Percentiles rank a stretch among this genome's conserved stretches.
Conservation (phyloP, 2,329 filamentous ascomycete genomes). For the Sphaerulina musiva region DNA sequence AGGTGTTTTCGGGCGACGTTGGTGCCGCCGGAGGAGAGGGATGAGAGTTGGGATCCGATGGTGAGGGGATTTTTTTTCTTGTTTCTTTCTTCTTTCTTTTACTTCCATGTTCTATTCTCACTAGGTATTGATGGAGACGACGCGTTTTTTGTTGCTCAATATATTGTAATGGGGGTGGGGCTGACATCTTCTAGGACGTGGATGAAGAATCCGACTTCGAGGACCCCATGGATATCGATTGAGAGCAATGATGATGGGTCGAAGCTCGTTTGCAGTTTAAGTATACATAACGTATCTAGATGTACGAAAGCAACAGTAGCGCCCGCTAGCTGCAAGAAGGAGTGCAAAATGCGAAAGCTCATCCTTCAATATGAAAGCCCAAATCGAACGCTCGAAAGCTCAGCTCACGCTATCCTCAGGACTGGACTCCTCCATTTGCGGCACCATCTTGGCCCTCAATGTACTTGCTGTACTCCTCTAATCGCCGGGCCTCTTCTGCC, state of each 20-base stretch:
- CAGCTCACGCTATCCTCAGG: background rate
- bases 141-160: background rate
- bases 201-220: conserved; percentile 24
- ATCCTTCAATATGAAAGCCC: too few species aligned
- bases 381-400: background rate
- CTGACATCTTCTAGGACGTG: conserved; percentile 15
- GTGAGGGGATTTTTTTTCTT: conserved; percentile 15
- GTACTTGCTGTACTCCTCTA: conserved; percentile 24
- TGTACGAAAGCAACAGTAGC: too few species aligned
- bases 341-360: too few species aligned
- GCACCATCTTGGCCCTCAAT: conserved; percentile 10
- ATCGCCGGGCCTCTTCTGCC: conserved; percentile 19
- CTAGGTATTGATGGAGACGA: too few species aligned
- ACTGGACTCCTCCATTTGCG: background rate
- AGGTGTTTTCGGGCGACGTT: conserved; percentile 27
- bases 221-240: conserved; percentile 30
- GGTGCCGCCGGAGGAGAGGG: conserved; percentile 26
- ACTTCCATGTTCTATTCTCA: too few species aligned
- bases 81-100: too few species aligned
- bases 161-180: background rate
- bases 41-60: conserved; percentile 28
- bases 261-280: too few species aligned
- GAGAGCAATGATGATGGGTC: background rate
- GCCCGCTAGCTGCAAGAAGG: too few species aligned
- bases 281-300: too few species aligned